These are phyloP conservation scores for Cyphellophora europaea DNA, from an alignment of 2,329 filamentous ascomycete genomes.

Conservation along the genomic window DNA sequence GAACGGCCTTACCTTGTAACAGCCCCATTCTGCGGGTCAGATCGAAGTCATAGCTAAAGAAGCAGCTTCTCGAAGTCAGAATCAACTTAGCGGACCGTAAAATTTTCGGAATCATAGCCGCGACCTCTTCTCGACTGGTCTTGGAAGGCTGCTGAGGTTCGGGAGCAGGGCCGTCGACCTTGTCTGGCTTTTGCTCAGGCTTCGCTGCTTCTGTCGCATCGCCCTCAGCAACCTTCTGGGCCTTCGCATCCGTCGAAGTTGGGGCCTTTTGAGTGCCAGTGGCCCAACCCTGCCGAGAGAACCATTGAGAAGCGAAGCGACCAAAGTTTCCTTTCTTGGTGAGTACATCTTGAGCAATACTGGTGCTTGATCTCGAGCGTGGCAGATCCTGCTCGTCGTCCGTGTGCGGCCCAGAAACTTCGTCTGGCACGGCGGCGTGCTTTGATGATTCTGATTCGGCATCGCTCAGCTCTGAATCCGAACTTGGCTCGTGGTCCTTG, in stretches of 20 bases:
- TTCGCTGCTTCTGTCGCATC: slow-evolving; percentile 5
- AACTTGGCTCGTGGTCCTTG: slow-evolving; percentile 5
- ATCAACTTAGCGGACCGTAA: slow-evolving; percentile 75
- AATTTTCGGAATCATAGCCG: slow-evolving; percentile 68
- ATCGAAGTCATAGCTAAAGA: slow-evolving; percentile 91
- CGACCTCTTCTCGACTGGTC: slow-evolving; percentile 22
- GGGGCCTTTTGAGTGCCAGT: slow-evolving; percentile 1
- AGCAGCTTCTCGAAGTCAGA: slow-evolving; percentile 80
- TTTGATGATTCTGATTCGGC: slow-evolving; percentile 16
- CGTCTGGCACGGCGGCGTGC: slow-evolving; percentile 7
- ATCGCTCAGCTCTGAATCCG: slow-evolving; percentile 20
- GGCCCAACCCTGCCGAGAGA: slow-evolving; percentile 69
- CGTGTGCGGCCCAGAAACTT: slow-evolving; percentile 15
- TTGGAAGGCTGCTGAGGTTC: slow-evolving; percentile 3
- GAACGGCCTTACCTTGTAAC: slow-evolving; percentile 4
- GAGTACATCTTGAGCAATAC: slow-evolving; percentile 83
- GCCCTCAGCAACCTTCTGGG: neutral
- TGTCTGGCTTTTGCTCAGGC: slow-evolving; percentile 1
- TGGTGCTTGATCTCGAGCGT: slow-evolving; percentile 26
- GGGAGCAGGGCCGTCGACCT: slow-evolving; percentile 3
- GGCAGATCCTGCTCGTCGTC: slow-evolving; percentile 1
- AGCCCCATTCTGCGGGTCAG: slow-evolving; percentile 59
- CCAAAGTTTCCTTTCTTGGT: slow-evolving; percentile 74
- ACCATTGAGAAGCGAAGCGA: slow-evolving; percentile 83
- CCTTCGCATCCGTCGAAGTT: neutral